These are phyloP conservation scores for Pythium myriotylum DNA, from an alignment of 352 stramenopile species.

Conservation along the genomic window DNA sequence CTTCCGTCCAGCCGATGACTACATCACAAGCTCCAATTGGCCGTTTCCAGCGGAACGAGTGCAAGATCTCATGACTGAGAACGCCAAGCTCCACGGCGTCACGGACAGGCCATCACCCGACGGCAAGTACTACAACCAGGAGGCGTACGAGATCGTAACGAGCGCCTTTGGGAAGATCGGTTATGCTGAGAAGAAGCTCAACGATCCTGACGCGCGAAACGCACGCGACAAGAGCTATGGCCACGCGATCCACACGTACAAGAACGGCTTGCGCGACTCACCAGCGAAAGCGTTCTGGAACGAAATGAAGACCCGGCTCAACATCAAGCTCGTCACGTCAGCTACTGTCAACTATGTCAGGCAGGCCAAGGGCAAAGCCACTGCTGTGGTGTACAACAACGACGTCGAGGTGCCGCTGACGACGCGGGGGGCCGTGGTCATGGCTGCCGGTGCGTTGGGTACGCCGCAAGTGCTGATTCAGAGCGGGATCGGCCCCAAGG, in stretches of 20 bases:
- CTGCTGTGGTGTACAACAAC: slow-evolving; percentile 47
- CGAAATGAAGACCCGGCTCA: slow-evolving; percentile 1
- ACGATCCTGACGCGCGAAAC: slow-evolving; percentile 53
- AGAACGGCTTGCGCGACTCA: slow-evolving; percentile 53
- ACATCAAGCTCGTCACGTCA: slow-evolving; percentile 30
- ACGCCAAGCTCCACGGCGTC: slow-evolving; percentile 41
- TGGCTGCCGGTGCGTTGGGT: slow-evolving; percentile 69
- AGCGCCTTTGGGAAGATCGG: slow-evolving; percentile 37
- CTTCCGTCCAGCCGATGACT: slow-evolving; percentile 60
- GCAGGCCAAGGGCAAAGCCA: slow-evolving; percentile 44
- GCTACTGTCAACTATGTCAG: slow-evolving; percentile 51
- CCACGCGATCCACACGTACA: slow-evolving; percentile 54
- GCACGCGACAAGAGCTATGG: slow-evolving; percentile 57
- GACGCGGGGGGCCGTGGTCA: slow-evolving; percentile 58
- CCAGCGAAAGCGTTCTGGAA: slow-evolving; percentile 57
- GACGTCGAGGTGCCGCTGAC: slow-evolving; percentile 31
- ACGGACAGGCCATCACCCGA: slow-evolving; percentile 56
- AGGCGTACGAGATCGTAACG: slow-evolving; percentile 52
- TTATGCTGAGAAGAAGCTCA: slow-evolving; percentile 46
- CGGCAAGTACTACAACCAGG: slow-evolving; percentile 49
- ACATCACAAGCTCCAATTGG: slow-evolving; percentile 46
- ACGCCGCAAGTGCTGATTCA: slow-evolving; percentile 86
- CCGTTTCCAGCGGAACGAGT: slow-evolving; percentile 61
- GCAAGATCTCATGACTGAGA: slow-evolving; percentile 58
- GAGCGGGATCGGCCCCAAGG: slow-evolving; percentile 53